Evolutionary conservation across 768 basidiomycete species (phyloP).

Genomic region (Trametes maxima): DNA sequence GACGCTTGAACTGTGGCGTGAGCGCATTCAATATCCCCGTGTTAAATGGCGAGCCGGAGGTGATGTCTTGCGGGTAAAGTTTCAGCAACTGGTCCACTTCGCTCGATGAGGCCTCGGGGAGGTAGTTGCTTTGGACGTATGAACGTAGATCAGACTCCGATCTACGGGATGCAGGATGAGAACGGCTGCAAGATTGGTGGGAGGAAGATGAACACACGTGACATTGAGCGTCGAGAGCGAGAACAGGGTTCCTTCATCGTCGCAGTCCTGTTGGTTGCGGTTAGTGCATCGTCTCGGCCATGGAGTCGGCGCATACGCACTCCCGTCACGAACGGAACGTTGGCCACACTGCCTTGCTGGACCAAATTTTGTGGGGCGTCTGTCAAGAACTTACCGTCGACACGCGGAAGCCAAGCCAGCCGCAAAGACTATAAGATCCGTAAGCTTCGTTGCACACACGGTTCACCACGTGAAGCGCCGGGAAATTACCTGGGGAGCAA

Average conservation of each 20-base stretch:
- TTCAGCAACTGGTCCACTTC: conserved; percentile 23
- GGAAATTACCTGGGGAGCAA: conserved; percentile 37
- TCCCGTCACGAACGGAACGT: conserved; percentile 51
- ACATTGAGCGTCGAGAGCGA: conserved; percentile 32
- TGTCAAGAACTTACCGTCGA: conserved; percentile 51
- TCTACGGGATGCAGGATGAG: conserved; percentile 15
- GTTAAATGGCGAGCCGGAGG: conserved; percentile 54
- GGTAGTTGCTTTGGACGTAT: conserved; percentile 26
- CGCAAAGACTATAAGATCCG: conserved; percentile 41
- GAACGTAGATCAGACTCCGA: conserved; percentile 21
- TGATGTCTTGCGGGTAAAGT: conserved; percentile 38
- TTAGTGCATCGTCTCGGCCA: not conserved
- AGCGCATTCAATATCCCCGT: conserved; percentile 48
- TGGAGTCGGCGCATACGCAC: not conserved
- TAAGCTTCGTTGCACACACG: conserved; percentile 25
- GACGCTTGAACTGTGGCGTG: conserved; percentile 54
- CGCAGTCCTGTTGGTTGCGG: conserved; percentile 37
- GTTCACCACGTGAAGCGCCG: not conserved
- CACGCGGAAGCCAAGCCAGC: conserved; percentile 52
- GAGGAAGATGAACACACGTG: conserved; percentile 25
- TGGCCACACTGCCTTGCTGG: conserved; percentile 47
- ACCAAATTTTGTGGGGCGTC: conserved; percentile 44
- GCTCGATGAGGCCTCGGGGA: conserved; percentile 21
- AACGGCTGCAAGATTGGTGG: not conserved
- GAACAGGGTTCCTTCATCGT: conserved; percentile 59